Percentiles rank a stretch among this genome's conserved stretches.
Conservation (phyloP, 1,139 yeast species). For the Ogataea hybrid region DNA sequence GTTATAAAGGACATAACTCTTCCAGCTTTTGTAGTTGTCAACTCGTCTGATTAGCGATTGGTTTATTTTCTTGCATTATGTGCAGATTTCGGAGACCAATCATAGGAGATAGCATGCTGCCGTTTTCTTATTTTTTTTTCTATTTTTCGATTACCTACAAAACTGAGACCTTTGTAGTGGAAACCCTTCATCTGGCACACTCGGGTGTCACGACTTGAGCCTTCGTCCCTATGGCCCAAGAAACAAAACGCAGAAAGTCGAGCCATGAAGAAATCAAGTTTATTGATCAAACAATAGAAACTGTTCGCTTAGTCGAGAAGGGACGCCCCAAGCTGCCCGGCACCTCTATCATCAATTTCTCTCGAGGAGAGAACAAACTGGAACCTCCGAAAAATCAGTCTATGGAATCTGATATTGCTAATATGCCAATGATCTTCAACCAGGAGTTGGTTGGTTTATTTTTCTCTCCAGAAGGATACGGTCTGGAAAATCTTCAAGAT, state of each 20-base stretch:
- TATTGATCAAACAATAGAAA: constrained; percentile 1
- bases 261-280: background rate
- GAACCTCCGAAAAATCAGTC: background rate
- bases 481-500: background rate
- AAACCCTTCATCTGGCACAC: background rate
- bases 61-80: background rate
- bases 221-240: background rate
- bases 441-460: background rate
- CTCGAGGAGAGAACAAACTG: background rate
- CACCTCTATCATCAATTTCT: background rate
- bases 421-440: background rate
- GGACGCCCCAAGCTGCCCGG: background rate
- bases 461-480: constrained; percentile 1
- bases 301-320: background rate
- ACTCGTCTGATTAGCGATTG: background rate
- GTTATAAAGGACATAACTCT: background rate
- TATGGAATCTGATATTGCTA: constrained; percentile 1
- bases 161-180: background rate
- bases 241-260: background rate
- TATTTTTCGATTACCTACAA: background rate
- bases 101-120: background rate
- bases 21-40: background rate
- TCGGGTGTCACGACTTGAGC: background rate
- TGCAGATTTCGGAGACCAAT: background rate
- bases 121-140: background rate